Conservation (phyloP, 2,329 filamentous ascomycete species). For the Cytospora mali region DNA sequence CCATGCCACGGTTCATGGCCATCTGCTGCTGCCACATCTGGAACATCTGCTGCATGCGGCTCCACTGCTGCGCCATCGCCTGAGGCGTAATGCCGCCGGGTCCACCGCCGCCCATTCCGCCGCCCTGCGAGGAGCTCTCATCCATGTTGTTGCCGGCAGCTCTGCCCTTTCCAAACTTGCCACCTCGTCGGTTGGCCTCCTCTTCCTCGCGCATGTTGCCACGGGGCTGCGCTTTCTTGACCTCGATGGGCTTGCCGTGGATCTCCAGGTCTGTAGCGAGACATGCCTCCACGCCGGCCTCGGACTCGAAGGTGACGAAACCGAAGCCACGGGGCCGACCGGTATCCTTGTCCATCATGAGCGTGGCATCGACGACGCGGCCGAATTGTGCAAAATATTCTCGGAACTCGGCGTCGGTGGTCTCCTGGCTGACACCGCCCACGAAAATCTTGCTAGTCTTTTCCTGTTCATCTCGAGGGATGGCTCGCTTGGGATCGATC, state of each 20-base stretch:
- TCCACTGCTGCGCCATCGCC: conserved; percentile 98
- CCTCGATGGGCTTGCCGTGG: conserved; percentile 93
- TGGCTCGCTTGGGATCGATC: conserved; percentile 98
- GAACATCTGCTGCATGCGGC: conserved; percentile 98
- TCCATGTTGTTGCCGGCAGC: conserved; percentile 43
- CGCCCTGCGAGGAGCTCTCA: conserved; percentile 32
- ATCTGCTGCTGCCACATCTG: conserved; percentile 89
- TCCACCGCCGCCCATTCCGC: conserved; percentile 35
- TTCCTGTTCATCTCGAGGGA: conserved; percentile 96
- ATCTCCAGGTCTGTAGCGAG: conserved; percentile 86
- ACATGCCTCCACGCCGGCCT: conserved; percentile 90
- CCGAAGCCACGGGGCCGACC: conserved; percentile 95
- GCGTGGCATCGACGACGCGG: conserved; percentile 91
- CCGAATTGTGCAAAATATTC: conserved; percentile 97
- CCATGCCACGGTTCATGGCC: conserved; percentile 76
- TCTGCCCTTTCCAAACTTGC: conserved; percentile 58
- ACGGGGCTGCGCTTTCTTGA: conserved; percentile 95
- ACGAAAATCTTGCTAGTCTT: conserved; percentile 99
- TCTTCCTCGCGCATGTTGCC: conserved; percentile 94
- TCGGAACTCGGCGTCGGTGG: conserved; percentile 93
- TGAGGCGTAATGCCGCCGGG: conserved; percentile 78
- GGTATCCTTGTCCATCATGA: conserved; percentile 99
- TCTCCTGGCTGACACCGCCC: conserved; percentile 95
- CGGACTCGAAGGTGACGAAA: conserved; percentile 97
- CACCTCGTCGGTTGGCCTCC: conserved; percentile 63